A percentile compares a stretch with the other conserved stretches of the same genome.
phyloP scores from a whole-genome alignment of 1,284 basidiomycete species.

The Amylostereum areolatum region DNA sequence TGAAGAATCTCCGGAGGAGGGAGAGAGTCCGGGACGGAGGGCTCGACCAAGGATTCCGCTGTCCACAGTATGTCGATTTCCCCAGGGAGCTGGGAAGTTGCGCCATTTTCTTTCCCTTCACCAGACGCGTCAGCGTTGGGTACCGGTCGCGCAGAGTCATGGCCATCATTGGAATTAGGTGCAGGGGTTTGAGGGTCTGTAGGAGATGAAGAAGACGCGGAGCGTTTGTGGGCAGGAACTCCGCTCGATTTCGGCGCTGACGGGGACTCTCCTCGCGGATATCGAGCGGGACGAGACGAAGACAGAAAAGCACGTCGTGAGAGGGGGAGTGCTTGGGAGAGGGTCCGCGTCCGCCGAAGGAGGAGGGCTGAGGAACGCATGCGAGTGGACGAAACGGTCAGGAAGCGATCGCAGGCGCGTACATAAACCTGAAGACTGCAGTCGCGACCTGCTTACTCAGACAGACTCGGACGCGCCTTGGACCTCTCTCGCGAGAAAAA shows the following conservation, averaged over 20 bases:
- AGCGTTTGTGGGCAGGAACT: slow-evolving; percentile 27
- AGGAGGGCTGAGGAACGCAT: too few species aligned
- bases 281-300: slow-evolving; percentile 28
- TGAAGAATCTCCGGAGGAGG: slow-evolving; percentile 59
- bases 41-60: slow-evolving; percentile 31
- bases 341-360: too few species aligned
- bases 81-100: slow-evolving; percentile 39
- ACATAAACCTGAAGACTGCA: too few species aligned
- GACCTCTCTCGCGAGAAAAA: too few species aligned
- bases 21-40: slow-evolving; percentile 22
- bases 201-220: slow-evolving; percentile 22
- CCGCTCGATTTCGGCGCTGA: slow-evolving; percentile 16
- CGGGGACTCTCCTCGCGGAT: slow-evolving; percentile 26
- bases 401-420: too few species aligned
- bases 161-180: slow-evolving; percentile 19
- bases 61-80: slow-evolving; percentile 62
- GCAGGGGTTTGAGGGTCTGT: slow-evolving; percentile 14
- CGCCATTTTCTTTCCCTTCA: slow-evolving; percentile 14
- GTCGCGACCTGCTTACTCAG: too few species aligned
- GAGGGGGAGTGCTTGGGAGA: too few species aligned
- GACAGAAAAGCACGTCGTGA: slow-evolving; percentile 28
- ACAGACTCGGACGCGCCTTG: too few species aligned
- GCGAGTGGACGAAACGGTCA: too few species aligned
- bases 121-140: slow-evolving; percentile 4
- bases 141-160: slow-evolving; percentile 27